Evolutionary conservation across 2,329 filamentous ascomycete species (phyloP), one percentile per base, ranked within the genome.

Genomic region (Claviceps arundinis): DNA sequence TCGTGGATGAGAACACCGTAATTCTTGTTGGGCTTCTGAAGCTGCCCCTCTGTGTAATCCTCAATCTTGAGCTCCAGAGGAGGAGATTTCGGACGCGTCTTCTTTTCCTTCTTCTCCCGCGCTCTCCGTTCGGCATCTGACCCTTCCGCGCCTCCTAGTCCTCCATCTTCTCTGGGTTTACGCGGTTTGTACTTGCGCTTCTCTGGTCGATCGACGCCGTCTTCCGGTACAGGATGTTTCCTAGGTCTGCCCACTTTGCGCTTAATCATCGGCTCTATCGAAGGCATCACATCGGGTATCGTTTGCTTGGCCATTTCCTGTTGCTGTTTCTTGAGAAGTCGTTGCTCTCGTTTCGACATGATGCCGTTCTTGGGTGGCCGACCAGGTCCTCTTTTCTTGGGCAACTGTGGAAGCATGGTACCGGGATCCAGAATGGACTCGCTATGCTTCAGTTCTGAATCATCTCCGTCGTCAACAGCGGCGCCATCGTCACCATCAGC

Each of bases 331-430:
- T 83, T 80, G 7, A 82, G 74, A 47, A 81, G 65, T 17, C 80
- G 74, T 58, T 83, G 76, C 60, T 89, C 84, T 52, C 87, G 75
- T 67, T 89, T 89, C 1, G 86, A 90, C 80, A 89, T 87, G 62
- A 89, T 77, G 30, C 87, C 87, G 61, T 90, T 86, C 69, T 90
- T 90, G 0, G 87, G 87, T 19, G 87, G 87, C 50, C 87, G 73
- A n/a, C 87, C 87, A 9, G 87, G 87, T 14, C 87, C 87, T 58
- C 86, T 81, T 56, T 85, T 83, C 67, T 80, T 85, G 30, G 80
- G 77, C 34, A 80, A 68, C 52, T 71, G 66, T 19, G 68, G 64
- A 54, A 71, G 60, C 22, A 68, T 57, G 5, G 66, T 66, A 8
- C 70, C 67, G 5, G 65, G 56, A n/a, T 64, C 61, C 16, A 61